Percentiles rank a stretch among this genome's conserved stretches.
Conservation (phyloP, 176 grass and related monocot genomes). For the Aegilops umbellulata region DNA sequence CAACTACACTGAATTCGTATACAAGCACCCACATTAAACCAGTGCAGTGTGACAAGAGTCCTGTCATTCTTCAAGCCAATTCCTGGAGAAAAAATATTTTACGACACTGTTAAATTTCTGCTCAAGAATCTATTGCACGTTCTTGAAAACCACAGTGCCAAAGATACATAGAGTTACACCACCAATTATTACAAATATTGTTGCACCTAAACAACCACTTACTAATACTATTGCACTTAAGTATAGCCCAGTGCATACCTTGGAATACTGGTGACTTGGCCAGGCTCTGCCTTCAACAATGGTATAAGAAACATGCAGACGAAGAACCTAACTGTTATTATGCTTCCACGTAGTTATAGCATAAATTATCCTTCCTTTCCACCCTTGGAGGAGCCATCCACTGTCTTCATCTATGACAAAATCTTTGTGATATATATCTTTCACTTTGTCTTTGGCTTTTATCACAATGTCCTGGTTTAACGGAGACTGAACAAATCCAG, state of each 20-base stretch:
- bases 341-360: slow-evolving; percentile 91
- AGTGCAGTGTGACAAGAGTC: neutral
- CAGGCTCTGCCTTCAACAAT: slow-evolving; percentile 9
- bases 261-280: neutral
- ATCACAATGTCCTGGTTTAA: slow-evolving; percentile 69
- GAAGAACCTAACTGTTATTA: slow-evolving; percentile 36
- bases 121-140: neutral
- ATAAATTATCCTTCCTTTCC: slow-evolving; percentile 98
- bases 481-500: slow-evolving; percentile 75
- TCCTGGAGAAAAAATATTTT: slow-evolving; percentile 24
- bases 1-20: neutral
- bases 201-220: neutral
- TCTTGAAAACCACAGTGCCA: neutral
- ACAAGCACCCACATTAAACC: slow-evolving; percentile 9
- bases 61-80: slow-evolving; percentile 14
- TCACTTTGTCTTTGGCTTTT: slow-evolving; percentile 90
- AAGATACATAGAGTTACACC: neutral
- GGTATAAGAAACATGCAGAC: slow-evolving; percentile 12
- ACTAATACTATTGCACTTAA: neutral
- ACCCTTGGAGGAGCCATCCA: slow-evolving; percentile 90
- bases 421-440: slow-evolving; percentile 91
- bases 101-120: slow-evolving; percentile 2
- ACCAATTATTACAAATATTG: neutral
- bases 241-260: slow-evolving; percentile 24
- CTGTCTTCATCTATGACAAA: slow-evolving; percentile 95